Evolutionary conservation across 805 yeast species (phyloP), one percentile per base, ranked within the genome.

Genomic region (Lipomyces sp.): DNA sequence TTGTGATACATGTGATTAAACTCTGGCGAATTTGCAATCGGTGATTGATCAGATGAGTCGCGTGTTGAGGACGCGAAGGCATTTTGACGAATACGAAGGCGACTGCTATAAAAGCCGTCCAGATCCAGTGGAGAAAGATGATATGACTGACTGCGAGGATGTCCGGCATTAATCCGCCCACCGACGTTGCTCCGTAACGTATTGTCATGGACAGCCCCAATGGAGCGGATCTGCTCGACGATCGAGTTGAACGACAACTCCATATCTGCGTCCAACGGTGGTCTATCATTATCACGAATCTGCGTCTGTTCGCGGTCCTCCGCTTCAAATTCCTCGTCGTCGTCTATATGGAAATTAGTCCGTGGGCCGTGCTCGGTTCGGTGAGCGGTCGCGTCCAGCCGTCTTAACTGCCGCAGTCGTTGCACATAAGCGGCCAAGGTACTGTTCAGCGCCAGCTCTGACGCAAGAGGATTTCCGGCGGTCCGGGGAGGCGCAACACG

Each of bases 361-460:
- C 35, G 24, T 3, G 29, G 24, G 15, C 42, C 64, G 34, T 59
- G 53, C 2, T 68, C 71, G 37, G 69, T 74, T 69, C 76, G 15
- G 69, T 65, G 76, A n/a, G 72, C 67, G 37, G 60, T 70, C 64
- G 70, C 65, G 13, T 70, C 69, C 32, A 73, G 72, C 74, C 74
- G 37, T 76, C 73, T 30, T 72, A 64, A 39, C 73, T 72, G 59
- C 74, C 77, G 65, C 7, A 66, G 65, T 13, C 63, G 67, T 53
- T 62, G 64, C 24, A 64, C 70, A 30, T 64, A 66, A 35, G 51
- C 65, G 42, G 62, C 60, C 24, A 66, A 45, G 8, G 70, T 45
- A 45, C 65, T 53, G 59, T 64, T 66, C 24, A 63, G 62, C 32
- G 60, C 64, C 24, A 57, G 33, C 53, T 64, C 70, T 5, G 70